These are phyloP conservation scores for Ganoderma multipileum DNA, from an alignment of 1,284 basidiomycete genomes.

Conservation along the genomic window DNA sequence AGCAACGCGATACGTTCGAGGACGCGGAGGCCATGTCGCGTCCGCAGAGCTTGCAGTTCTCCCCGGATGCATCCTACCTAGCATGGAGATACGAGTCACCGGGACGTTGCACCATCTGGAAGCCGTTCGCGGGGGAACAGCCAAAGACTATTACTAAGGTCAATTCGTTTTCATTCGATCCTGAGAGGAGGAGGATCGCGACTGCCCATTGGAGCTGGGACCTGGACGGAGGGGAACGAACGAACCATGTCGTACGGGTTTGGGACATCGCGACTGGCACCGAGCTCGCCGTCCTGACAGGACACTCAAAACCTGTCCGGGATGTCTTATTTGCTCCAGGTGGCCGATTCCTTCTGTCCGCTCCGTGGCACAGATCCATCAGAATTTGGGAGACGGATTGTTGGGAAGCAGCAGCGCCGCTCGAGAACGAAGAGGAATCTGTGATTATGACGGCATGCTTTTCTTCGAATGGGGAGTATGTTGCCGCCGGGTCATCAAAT, in stretches of 20 bases:
- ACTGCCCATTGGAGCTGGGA: not conserved
- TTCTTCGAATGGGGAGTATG: not conserved
- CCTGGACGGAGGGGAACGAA: not conserved
- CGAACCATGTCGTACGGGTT: not conserved
- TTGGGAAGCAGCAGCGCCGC: not conserved
- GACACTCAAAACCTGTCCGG: not conserved
- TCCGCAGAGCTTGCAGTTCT: not conserved
- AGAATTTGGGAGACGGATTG: too few species aligned
- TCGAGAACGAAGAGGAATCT: not conserved
- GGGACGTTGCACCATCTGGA: not conserved
- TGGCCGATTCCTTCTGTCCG: not conserved
- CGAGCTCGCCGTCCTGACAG: not conserved
- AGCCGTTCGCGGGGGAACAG: not conserved
- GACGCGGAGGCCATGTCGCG: not conserved
- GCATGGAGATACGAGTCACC: not conserved
- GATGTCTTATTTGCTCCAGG: not conserved
- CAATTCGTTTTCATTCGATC: not conserved
- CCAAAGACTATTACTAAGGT: not conserved
- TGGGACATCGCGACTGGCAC: not conserved
- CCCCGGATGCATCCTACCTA: not conserved
- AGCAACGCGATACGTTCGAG: not conserved
- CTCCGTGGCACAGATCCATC: not conserved
- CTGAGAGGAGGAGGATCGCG: not conserved
- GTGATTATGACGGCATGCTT: not conserved
- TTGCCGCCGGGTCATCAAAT: not conserved